Conservation (phyloP, 805 yeast genomes). For the Cyberlindnera xylosilytica region DNA sequence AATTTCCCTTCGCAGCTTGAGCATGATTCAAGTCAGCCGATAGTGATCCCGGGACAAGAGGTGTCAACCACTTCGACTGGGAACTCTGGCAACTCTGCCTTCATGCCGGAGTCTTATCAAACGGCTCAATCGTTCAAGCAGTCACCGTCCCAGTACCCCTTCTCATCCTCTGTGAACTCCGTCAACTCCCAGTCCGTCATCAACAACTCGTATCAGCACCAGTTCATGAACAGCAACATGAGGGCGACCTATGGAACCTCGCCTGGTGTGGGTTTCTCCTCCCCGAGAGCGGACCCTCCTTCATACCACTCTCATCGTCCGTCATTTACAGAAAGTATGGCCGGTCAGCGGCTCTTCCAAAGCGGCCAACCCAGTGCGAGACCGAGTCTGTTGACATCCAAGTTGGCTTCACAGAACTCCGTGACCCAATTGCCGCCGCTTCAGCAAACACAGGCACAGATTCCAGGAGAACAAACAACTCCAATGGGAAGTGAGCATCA, state of each 20-base stretch:
- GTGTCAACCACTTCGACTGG: slow-evolving; percentile 11
- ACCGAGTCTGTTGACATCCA: slow-evolving; percentile 32
- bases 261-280: slow-evolving; percentile 22
- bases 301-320: slow-evolving; percentile 11
- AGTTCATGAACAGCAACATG: slow-evolving; percentile 22
- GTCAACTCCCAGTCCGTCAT: slow-evolving; percentile 19
- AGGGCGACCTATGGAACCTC: slow-evolving; percentile 22
- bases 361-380: slow-evolving; percentile 13
- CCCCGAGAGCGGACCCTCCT: slow-evolving; percentile 28
- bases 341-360: slow-evolving; percentile 9
- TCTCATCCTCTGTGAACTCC: slow-evolving; percentile 26
- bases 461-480: not conserved
- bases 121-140: slow-evolving; percentile 26
- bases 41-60: slow-evolving; percentile 30
- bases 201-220: slow-evolving; percentile 18
- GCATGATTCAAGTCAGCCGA: slow-evolving; percentile 27
- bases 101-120: slow-evolving; percentile 26
- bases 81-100: slow-evolving; percentile 5
- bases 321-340: slow-evolving; percentile 16
- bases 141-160: slow-evolving; percentile 21
- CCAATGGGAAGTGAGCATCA: too few species aligned
- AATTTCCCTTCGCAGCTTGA: slow-evolving; percentile 13
- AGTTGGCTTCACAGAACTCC: slow-evolving; percentile 26
- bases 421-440: slow-evolving; percentile 11
- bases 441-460: slow-evolving; percentile 4